These are phyloP conservation scores for Nadsonia commutata DNA, from an alignment of 1,139 yeast species.

Conservation along the genomic window DNA sequence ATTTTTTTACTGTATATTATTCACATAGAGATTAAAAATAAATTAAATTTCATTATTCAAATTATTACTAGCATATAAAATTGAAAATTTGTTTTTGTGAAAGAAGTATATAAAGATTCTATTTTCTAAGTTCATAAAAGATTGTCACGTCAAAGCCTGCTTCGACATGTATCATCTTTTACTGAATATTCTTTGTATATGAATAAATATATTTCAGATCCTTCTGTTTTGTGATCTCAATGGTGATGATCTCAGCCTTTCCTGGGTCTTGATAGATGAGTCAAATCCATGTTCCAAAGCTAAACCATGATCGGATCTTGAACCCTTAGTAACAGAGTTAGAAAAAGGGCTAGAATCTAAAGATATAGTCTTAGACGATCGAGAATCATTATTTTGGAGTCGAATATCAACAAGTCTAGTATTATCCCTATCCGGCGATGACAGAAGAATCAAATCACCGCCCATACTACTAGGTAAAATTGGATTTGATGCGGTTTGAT, in stretches of 20 bases:
- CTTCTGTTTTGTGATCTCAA: slow-evolving; percentile 8
- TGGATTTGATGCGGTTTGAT: too few species aligned
- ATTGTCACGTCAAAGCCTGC: not conserved
- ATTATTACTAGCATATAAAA: slow-evolving; percentile 1
- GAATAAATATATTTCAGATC: slow-evolving; percentile 4
- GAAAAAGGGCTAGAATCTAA: not conserved
- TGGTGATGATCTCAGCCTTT: slow-evolving; percentile 14
- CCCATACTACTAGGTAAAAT: not conserved
- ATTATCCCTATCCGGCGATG: not conserved
- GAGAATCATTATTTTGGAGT: too few species aligned
- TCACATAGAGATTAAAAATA: slow-evolving; percentile 2
- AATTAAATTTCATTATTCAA: slow-evolving; percentile 1
- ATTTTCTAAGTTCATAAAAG: slow-evolving; percentile 1
- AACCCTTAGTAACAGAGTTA: too few species aligned
- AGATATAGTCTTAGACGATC: too few species aligned
- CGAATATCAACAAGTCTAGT: too few species aligned
- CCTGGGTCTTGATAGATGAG: slow-evolving; percentile 19
- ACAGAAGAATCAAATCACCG: not conserved
- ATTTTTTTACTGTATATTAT: slow-evolving; percentile 1
- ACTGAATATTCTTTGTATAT: slow-evolving; percentile 4
- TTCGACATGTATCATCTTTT: not conserved
- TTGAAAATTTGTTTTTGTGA: too few species aligned
- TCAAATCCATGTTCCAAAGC: slow-evolving; percentile 14
- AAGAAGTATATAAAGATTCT: too few species aligned
- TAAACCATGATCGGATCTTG: slow-evolving; percentile 6